A percentile compares a stretch with the other conserved stretches of the same genome.
Conservation (phyloP, 176 grass and related monocot genomes). For the Lolium perenne region DNA sequence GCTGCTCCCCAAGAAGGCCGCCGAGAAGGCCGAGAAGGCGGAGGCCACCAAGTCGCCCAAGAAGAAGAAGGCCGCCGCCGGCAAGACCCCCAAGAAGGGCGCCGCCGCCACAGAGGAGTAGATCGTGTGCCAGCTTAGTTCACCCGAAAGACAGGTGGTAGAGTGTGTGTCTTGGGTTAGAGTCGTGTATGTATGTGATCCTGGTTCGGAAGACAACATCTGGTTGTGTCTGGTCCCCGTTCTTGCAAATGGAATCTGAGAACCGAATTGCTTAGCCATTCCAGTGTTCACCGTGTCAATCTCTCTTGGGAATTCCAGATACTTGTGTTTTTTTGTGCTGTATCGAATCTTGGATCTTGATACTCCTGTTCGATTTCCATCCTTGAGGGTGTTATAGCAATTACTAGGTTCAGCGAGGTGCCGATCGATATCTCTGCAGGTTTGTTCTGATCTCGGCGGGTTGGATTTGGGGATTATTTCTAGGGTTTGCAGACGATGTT, state of each 20-base stretch:
- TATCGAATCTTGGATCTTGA: too few species aligned
- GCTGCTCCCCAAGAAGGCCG: too few species aligned
- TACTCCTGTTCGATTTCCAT: too few species aligned
- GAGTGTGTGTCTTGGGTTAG: not conserved
- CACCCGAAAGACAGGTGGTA: too few species aligned
- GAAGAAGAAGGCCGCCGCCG: not conserved
- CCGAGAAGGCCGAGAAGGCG: not conserved
- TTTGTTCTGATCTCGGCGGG: too few species aligned
- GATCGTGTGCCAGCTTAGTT: not conserved
- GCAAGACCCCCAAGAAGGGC: not conserved
- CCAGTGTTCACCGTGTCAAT: not conserved
- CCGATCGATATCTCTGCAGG: too few species aligned
- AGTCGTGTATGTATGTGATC: not conserved
- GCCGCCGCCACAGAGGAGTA: not conserved
- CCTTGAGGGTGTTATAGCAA: too few species aligned
- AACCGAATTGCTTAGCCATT: not conserved
- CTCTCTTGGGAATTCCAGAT: too few species aligned
- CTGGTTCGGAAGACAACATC: not conserved
- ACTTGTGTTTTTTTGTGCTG: too few species aligned
- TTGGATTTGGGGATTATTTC: too few species aligned
- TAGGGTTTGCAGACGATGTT: too few species aligned
- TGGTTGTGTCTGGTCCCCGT: not conserved
- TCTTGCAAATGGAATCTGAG: not conserved
- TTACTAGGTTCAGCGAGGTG: too few species aligned
- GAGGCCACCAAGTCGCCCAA: constrained; percentile 21